These are phyloP conservation scores for Xylaria flabelliformis DNA, from an alignment of 495 filamentous ascomycete genomes.

Conservation along the genomic window DNA sequence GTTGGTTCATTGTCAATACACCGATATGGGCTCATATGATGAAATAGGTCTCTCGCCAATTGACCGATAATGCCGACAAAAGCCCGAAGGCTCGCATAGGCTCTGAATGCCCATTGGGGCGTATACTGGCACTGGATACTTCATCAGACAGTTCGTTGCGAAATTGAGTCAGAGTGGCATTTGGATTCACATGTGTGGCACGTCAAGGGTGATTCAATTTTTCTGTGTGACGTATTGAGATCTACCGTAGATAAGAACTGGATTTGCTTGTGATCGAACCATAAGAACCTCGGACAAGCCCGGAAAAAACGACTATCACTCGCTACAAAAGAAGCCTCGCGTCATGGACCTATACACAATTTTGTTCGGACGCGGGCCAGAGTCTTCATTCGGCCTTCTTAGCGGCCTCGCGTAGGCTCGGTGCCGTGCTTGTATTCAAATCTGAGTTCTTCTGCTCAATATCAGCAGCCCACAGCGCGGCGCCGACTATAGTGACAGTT, in stretches of 20 bases:
- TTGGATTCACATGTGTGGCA: background rate
- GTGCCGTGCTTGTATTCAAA: conserved; percentile 59
- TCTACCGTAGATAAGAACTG: background rate
- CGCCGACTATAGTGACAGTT: conserved; percentile 62
- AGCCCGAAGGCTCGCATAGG: background rate
- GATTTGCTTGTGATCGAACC: conserved; percentile 8
- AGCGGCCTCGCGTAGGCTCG: conserved; percentile 58
- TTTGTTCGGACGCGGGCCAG: background rate
- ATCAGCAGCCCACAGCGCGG: conserved; percentile 93
- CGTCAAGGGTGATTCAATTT: background rate
- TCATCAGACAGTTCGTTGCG: background rate
- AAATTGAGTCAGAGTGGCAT: background rate
- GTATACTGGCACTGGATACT: background rate
- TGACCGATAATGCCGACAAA: conserved; percentile 9
- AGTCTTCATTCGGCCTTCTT: conserved; percentile 59
- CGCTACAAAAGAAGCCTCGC: background rate
- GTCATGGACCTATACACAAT: background rate
- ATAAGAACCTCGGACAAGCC: background rate
- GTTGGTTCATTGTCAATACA: background rate
- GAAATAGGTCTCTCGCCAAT: conserved; percentile 3
- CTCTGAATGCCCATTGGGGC: background rate
- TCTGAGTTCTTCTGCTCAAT: conserved; percentile 68
- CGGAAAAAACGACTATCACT: background rate
- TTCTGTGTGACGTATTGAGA: background rate
- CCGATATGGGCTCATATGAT: background rate